Conservation (phyloP, 495 filamentous ascomycete species). For the Penicillium coprophilum region DNA sequence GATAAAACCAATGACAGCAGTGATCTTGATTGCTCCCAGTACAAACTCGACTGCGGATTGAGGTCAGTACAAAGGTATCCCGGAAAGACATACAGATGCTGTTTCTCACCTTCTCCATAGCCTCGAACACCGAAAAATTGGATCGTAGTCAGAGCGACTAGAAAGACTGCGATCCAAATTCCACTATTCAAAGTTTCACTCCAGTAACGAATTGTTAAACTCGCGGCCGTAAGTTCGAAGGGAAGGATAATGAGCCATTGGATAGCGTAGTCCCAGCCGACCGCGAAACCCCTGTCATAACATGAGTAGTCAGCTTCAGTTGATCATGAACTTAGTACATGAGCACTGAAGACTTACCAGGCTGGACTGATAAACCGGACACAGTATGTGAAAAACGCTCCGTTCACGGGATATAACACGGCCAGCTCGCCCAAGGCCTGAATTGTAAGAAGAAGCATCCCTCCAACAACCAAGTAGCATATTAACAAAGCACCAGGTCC, state of each 20-base stretch:
- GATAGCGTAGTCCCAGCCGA: slow-evolving; percentile 69
- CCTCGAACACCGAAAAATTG: slow-evolving; percentile 61
- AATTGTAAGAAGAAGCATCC: slow-evolving; percentile 56
- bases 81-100: too few species aligned
- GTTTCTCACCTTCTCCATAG: slow-evolving; percentile 64
- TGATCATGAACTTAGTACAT: background rate
- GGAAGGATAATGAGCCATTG: slow-evolving; percentile 62
- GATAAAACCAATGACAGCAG: slow-evolving; percentile 67
- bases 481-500: slow-evolving; percentile 44
- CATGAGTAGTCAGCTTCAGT: background rate
- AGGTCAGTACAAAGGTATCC: slow-evolving; percentile 15
- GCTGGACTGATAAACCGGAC: slow-evolving; percentile 57
- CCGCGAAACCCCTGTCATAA: slow-evolving; percentile 44
- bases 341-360: slow-evolving; percentile 34
- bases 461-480: slow-evolving; percentile 52
- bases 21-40: slow-evolving; percentile 48
- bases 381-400: slow-evolving; percentile 58
- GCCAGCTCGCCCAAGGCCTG: slow-evolving; percentile 70
- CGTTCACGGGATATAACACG: slow-evolving; percentile 67
- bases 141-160: slow-evolving; percentile 37
- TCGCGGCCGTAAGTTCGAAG: slow-evolving; percentile 72
- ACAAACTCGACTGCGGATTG: slow-evolving; percentile 41
- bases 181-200: slow-evolving; percentile 50
- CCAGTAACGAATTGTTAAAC: slow-evolving; percentile 79
- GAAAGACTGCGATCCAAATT: slow-evolving; percentile 68